Base-by-base conservation (phyloP, 1,284 basidiomycete genomes). In the Ustilago tritici region DNA sequence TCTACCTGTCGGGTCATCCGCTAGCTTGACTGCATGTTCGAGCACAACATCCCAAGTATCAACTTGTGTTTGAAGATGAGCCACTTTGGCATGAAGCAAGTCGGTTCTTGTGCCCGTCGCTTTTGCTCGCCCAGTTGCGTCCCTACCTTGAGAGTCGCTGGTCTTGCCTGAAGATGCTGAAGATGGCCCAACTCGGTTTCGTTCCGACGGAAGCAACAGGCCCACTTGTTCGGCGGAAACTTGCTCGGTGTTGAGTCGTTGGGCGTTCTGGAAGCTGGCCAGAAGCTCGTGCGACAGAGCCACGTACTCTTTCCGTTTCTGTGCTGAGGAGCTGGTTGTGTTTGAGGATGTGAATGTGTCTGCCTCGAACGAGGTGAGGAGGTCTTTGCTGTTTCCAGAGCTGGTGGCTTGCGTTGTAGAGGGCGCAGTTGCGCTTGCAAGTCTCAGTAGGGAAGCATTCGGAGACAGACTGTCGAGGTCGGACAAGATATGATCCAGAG, bases 31-130 rank as follows among this genome's bases (percentile, higher is more conserved):
- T 1, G 70, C 70, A n/a, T 10, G 10, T n/a, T 63, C 23, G 11
- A 76, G 56, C n/a, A 57, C 64, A 10, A 7, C 14, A 40, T 65
- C 31, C 73, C 73, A 76, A 0, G 56, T 61, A 47, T 76, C 73
- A n/a, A 64, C 65, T 49, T 56, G 49, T 14, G 61, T 65, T 53
- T 76, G 73, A 31, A 76, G 41, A 52, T 56, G 50, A 2, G 73
- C 68, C 28, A 76, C 73, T 49, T 76, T 76, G 2, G 61, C 53
- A 56, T 76, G 73, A 32, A 76, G 52, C 32, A 76, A 49, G 53
- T 76, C 73, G 31, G 65, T 65, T 31, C 73, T 59, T n/a, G 67
- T 70, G 12, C 49, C 28, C 15, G 28, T 31, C 35, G 40, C 32
- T 17, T 23, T 50, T 4, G 9, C 32, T 9, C 38, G 52, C 4